Base-by-base conservation (phyloP, 352 stramenopile genomes). In the Pythium dissotocum region DNA sequence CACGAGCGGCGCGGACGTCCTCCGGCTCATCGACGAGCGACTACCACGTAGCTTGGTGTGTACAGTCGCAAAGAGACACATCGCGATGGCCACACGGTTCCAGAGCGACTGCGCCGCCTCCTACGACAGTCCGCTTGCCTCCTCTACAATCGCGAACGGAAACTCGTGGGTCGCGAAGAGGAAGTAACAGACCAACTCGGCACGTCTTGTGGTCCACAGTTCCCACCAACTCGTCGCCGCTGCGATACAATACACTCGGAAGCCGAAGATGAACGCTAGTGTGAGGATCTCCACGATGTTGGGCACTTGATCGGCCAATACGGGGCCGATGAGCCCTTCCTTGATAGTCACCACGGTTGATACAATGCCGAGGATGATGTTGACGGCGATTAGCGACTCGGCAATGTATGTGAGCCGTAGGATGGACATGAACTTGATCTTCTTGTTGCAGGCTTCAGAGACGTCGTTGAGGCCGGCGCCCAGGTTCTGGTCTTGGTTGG, bases 241-340 rank as follows among this genome's bases (percentile, higher is more conserved):
- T 2, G 58, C 36, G 33, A 83, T 30, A 48, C 78, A 83, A 51
- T 75, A 80, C 61, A 81, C 77, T 13, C 74, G 74, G 32, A 81
- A 83, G 48, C 67, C 42, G 46, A 79, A 61, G 33, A 78, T 67
- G 54, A 80, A 83, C 9, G 63, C 12, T 2, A 83, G 52, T 12
- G 60, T 72, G 32, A 68, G n/a, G 42, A 66, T 61, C 44, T 80
- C 65, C 2, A 64, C 51, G 21, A 69, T 54, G 44, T 73, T 69
- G 36, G 71, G 59, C 10, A 71, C 18, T 12, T 60, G 6, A 6
- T 74, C 65, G 10, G 36, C 36, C 9, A 42, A 42, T 13, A 77
- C 10, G 1, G 10, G 18, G 24, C 49, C 12, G 14, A 78, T 55
- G 42, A 42, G 36, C 1, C 36, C 36, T 42, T 42, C 36, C 10